A percentile compares a stretch with the other conserved stretches of the same genome.
phyloP scores from a whole-genome alignment of 2,329 filamentous ascomycete species.

The Cyphellophora attinorum region DNA sequence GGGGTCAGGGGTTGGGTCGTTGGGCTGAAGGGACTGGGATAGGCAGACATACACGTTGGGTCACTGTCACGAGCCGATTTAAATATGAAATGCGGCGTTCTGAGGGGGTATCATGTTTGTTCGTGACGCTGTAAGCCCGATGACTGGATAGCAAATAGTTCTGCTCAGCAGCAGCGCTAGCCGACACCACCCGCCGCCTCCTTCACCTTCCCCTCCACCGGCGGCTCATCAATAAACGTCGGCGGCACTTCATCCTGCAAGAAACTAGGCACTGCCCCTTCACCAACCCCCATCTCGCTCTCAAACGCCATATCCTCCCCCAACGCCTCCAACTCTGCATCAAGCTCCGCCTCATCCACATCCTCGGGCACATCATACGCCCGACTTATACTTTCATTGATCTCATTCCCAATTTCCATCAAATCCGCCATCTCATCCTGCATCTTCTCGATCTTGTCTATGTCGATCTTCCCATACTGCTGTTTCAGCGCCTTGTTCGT shows the following conservation, averaged over 20 bases:
- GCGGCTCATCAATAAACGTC: conserved; percentile 88
- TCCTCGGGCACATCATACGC: conserved; percentile 95
- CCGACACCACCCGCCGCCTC: conserved; percentile 53
- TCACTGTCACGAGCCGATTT: neutral
- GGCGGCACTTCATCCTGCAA: conserved; percentile 79
- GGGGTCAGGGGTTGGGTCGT: conserved; percentile 19
- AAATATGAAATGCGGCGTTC: too few species aligned
- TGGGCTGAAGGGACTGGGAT: conserved; percentile 11
- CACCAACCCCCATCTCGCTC: conserved; percentile 46
- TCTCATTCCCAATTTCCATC: conserved; percentile 96
- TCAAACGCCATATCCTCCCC: conserved; percentile 92
- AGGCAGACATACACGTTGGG: too few species aligned
- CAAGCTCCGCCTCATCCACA: conserved; percentile 90
- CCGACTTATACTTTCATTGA: conserved; percentile 84
- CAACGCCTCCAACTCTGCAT: conserved; percentile 90
- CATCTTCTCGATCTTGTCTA: conserved; percentile 94
- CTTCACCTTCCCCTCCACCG: conserved; percentile 71
- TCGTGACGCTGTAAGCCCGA: too few species aligned
- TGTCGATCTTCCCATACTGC: conserved; percentile 94
- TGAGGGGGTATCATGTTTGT: too few species aligned
- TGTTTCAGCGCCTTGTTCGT: conserved; percentile 86
- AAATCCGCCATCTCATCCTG: conserved; percentile 99
- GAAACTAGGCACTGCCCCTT: conserved; percentile 62
- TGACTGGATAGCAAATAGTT: conserved; percentile 1
- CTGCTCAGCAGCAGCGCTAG: conserved; percentile 5